Evolutionary conservation across 2,329 filamentous ascomycete species (phyloP), one percentile per base, ranked within the genome.

Genomic region (Grosmannia huntii): DNA sequence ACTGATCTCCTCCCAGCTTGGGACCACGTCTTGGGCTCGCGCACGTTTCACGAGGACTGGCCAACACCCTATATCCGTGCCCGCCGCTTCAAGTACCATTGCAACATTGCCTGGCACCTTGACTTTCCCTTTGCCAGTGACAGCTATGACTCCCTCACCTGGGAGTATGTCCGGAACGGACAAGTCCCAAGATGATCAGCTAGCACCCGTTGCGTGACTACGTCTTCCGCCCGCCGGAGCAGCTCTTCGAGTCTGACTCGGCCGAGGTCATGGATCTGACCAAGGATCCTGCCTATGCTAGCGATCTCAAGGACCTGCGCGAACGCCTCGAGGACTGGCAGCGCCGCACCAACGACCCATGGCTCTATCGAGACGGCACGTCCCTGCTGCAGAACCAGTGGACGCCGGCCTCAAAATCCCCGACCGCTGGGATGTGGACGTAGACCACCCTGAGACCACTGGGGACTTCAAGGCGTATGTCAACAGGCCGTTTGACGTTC

Each of bases 1-100:
- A 46, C 53, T 10, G 19, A 62, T 2, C 46, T 62, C 0, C 57
- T 68, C 14, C 52, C 65, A 1, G 63, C 36, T 4, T 66, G 68
- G 64, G 61, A 68, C n/a, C 68, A 72, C 12, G 71, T 78, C 9
- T 78, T 74, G 59, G 76, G 76, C 19, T 77, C 75, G 0, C 76
- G 79, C 63, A 79, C 77, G 1, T 78, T 77, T 63, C 76, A 79
- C 58, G 76, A 79, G 60, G 66, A 78, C 65, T 79, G 72, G 70
- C 76, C 77, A 0, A 79, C 76, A 1, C 70, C 76, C 14, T 74
- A 70, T 61, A 66, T 78, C 41, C 73, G 76, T n/a, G 70, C 65
- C 2, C 64, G 62, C 0, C 65, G 66, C 5, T 77, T 70, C 68
- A 79, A 78, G 63, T 78, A 78, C 62, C 76, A 79, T 61, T 72